A percentile compares a stretch with the other conserved stretches of the same genome.
Evolutionary conservation across 805 yeast species (phyloP).

Genomic region (Metschnikowia chrysomelidarum): DNA sequence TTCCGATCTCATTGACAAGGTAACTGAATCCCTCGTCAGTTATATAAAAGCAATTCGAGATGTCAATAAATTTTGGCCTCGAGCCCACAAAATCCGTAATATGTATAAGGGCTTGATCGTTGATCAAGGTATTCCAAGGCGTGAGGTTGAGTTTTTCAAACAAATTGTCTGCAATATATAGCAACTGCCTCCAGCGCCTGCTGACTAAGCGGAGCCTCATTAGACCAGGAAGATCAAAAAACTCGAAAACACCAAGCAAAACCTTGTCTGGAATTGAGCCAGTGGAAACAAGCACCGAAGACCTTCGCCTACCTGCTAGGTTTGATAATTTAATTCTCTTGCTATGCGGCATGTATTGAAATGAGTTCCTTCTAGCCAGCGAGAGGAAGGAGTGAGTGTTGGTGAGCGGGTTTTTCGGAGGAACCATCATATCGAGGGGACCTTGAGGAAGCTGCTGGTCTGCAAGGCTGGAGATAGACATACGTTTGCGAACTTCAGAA

Average conservation of each 20-base stretch:
- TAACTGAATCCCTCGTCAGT: constrained; percentile 74
- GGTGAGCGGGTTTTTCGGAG: constrained; percentile 40
- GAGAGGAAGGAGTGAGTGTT: constrained; percentile 33
- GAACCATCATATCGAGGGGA: constrained; percentile 25
- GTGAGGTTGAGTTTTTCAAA: constrained; percentile 53
- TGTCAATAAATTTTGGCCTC: constrained; percentile 57
- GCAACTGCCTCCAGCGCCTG: constrained; percentile 65
- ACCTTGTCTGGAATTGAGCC: constrained; percentile 64
- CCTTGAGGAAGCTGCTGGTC: constrained; percentile 13
- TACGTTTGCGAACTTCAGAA: constrained; percentile 15
- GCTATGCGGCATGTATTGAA: constrained; percentile 55
- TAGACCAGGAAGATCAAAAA: constrained; percentile 53
- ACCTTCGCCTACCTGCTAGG: constrained; percentile 46
- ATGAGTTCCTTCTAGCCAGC: constrained; percentile 26
- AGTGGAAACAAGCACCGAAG: constrained; percentile 51
- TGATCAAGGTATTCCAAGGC: constrained; percentile 59
- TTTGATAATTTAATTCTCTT: constrained; percentile 50
- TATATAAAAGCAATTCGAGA: constrained; percentile 73
- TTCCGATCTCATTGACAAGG: constrained; percentile 69
- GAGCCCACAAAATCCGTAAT: constrained; percentile 72
- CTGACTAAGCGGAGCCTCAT: constrained; percentile 61
- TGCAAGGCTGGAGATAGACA: constrained; percentile 8
- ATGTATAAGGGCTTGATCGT: constrained; percentile 54
- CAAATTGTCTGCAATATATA: constrained; percentile 54
- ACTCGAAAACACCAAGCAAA: constrained; percentile 51